Base-by-base conservation (phyloP, 2,329 filamentous ascomycete genomes). In the Aureobasidium sp. region DNA sequence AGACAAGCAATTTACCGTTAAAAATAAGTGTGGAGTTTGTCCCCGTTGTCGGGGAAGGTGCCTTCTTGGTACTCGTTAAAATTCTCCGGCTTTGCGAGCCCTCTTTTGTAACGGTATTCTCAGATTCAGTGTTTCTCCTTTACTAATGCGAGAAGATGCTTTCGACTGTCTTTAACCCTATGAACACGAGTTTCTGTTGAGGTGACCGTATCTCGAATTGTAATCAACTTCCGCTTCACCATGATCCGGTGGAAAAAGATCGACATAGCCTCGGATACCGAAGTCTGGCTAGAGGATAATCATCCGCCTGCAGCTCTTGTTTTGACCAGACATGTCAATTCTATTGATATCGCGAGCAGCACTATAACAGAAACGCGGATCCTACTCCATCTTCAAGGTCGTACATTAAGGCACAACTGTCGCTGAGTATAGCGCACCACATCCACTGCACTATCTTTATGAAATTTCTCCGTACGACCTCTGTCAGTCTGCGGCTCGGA, bases 1-100 rank as follows among this genome's bases (percentile, higher is more conserved):
- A 48, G 55, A 58, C 32, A 20, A 36, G 39, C 41, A 57, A 57
- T 26, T 57, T 58, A 39, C 42, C 32, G 34, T 46, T 48, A 27
- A 47, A 58, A 58, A 58, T 34, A 39, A 58, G 55, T 58, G 42
- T 58, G 55, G 42, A 58, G 42, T 58, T 48, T 32, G 39, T 44
- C 37, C 53, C 53, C 17, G 27, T 46, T 26, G 39, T 57, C 39
- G 53, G 53, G 53, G 53, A 47, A 58, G 10, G 20, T 34, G 36
- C 37, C 20, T 41, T 10, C 37, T 12, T 29, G 9, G 39, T 27
- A 48, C 23, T 44, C 53, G 36, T 26, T 12, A 27, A 55, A 55
- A 44, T 42, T 55, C 53, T 34, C 53, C 41, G 39, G n/a, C 41
- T 57, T 26, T 36, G 29, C 29, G 15, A 20, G 26, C 29, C 27